Conservation (phyloP, 179 eudicot genomes). For the Spinacia oleracea region DNA sequence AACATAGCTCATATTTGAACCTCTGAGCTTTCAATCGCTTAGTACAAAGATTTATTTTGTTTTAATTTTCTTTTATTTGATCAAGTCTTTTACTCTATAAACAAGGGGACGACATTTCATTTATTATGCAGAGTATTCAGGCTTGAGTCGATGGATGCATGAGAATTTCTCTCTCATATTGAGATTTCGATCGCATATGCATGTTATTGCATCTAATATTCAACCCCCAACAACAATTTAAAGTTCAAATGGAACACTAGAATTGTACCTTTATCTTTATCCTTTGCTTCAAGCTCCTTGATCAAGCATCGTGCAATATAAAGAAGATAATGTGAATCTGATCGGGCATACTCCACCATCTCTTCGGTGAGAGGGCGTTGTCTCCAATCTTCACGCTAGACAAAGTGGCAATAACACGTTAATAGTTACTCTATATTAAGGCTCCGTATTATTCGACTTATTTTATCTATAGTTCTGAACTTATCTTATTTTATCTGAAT, state of each 20-base stretch:
- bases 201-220: too few species aligned
- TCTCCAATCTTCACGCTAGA: constrained; percentile 98
- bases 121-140: not conserved
- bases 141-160: not conserved
- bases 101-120: too few species aligned
- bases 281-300: constrained; percentile 61
- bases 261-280: constrained; percentile 44
- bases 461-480: too few species aligned
- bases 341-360: constrained; percentile 84
- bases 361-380: constrained; percentile 88
- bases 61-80: too few species aligned
- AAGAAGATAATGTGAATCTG: constrained; percentile 88
- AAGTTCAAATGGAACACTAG: not conserved
- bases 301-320: constrained; percentile 76
- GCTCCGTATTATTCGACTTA: too few species aligned
- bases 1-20: not conserved
- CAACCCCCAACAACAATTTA: not conserved
- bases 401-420: constrained; percentile 23
- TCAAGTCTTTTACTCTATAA: too few species aligned
- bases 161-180: not conserved
- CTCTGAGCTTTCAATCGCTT: not conserved
- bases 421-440: constrained; percentile 1
- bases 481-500: too few species aligned
- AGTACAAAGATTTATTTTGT: too few species aligned
- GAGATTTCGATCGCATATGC: not conserved